Conservation (phyloP, 2,329 filamentous ascomycete genomes). For the Colletotrichum tofieldiae region DNA sequence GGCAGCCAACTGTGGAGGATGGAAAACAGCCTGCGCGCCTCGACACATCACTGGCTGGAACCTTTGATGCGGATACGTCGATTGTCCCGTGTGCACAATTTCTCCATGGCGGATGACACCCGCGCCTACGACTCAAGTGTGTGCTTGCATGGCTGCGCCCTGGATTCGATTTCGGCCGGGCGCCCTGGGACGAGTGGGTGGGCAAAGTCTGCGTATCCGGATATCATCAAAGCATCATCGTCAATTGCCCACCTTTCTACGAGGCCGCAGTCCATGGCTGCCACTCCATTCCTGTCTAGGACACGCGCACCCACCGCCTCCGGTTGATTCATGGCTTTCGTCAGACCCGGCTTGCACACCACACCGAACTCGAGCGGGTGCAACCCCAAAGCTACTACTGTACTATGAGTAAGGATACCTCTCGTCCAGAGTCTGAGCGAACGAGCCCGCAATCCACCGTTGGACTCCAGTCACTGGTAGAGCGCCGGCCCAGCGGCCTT, state of each 20-base stretch:
- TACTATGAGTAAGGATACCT: neutral
- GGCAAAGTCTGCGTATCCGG: slow-evolving; percentile 18
- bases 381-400: slow-evolving; percentile 14
- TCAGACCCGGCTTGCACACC: slow-evolving; percentile 26
- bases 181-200: slow-evolving; percentile 19
- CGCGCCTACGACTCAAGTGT: slow-evolving; percentile 29
- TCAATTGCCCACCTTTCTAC: slow-evolving; percentile 20
- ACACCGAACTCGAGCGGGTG: slow-evolving; percentile 11
- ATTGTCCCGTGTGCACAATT: slow-evolving; percentile 8
- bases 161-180: slow-evolving; percentile 16
- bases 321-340: slow-evolving; percentile 3
- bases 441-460: neutral
- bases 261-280: neutral
- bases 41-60: slow-evolving; percentile 7
- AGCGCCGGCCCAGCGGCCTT: neutral
- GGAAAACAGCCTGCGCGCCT: slow-evolving; percentile 4
- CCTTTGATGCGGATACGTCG: slow-evolving; percentile 17
- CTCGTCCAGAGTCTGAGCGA: slow-evolving; percentile 3
- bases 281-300: slow-evolving; percentile 30
- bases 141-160: slow-evolving; percentile 20
- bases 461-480: neutral
- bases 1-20: slow-evolving; percentile 16
- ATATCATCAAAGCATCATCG: slow-evolving; percentile 27
- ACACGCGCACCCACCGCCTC: slow-evolving; percentile 27
- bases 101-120: slow-evolving; percentile 8